Evolutionary conservation across 257 asterid species (phyloP), one percentile per base, ranked within the genome.

Genomic region (Paraleonurus japonicus): DNA sequence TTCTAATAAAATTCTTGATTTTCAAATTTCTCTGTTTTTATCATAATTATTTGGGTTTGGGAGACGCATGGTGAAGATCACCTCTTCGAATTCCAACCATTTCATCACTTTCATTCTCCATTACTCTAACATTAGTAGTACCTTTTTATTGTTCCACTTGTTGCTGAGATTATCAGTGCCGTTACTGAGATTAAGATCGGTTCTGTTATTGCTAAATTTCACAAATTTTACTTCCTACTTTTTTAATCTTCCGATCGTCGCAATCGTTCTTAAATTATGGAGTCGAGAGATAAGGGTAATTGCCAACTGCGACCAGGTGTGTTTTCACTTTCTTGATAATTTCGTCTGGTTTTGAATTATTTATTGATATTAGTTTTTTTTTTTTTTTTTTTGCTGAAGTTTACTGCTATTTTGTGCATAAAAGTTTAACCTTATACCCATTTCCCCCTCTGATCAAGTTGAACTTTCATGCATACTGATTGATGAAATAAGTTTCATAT

Each of bases 281-380:
- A 76, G 61, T 79, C 87, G 10, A 73, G 67, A 66, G 51, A 41
- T 64, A 88, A 39, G 84, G 72, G 73, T 79, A 77, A 81, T 79
- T 82, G 79, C 19, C 88, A 81, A 75, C 70, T 82, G 43, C 68
- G 74, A 28, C 72, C 59, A 83, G 89, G 90, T 88, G 27, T 26
- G 71, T 11, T 27, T 73, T 61, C 9, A 32, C 62, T 27, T 15
- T 13, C 4, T 26, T 24, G 11, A 1, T 55, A 24, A 66, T 47
- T 55, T 32, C 0, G 48, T 58, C 53, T 58, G 74, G 13, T 59
- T 20, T 12, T 57, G 67, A 32, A 35, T 30, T 19, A 37, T 55
- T 11, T 65, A 11, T 47, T 45, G 67, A 33, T 47, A 35, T 16
- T 41, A 10, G 20, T 28, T 33, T 65, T 66, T 45, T 64, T n/a